Base-by-base conservation (phyloP, 148 eudicot species). In the Pouteria glomerata region DNA sequence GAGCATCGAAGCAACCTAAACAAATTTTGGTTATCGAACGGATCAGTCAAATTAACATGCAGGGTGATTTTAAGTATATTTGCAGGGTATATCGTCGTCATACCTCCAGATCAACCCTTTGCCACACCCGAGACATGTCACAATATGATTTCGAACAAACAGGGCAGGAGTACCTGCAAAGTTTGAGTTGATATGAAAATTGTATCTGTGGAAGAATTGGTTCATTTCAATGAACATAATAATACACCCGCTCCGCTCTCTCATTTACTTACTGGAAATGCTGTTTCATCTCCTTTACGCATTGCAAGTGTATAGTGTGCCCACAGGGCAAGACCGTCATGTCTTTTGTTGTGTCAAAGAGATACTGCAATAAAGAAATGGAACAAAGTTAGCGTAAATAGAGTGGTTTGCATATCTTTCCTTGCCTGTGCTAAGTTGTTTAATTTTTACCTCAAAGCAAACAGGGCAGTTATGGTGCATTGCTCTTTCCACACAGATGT, bases 401-500 rank as follows among this genome's bases (percentile, higher is more conserved):
- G 0, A 66, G 1, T 6, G 16, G 15, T 26, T 47, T 29, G 12
- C 31, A 24, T 1, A 7, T 66, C 39, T 29, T 37, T 47, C 18
- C 69, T 66, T 18, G 19, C 24, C 56, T 47, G 5, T 39, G 16
- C 0, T 66, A 66, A 27, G 56, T 29, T 5, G 8, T 45, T 45
- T 26, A 55, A n/a, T 13, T 12, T 29, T 51, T 66, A 83, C 97
- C 97, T 91, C 97, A 30, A 84, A 87, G 82, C 97, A 91, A 74
- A 91, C 85, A 23, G 97, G 94, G 64, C 97, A 91, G 75, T 91
- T 83, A 74, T 89, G 94, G 77, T 91, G 97, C 97, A 91, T 84
- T 24, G 97, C 92, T 82, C 83, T 79, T 77, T 91, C 97, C 47
- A 91, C 75, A 69, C 97, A 91, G 23, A 41, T 74, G 74, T 91